Evolutionary conservation across 2,329 filamentous ascomycete species (phyloP).

Genomic region (Rutstroemia sp.): DNA sequence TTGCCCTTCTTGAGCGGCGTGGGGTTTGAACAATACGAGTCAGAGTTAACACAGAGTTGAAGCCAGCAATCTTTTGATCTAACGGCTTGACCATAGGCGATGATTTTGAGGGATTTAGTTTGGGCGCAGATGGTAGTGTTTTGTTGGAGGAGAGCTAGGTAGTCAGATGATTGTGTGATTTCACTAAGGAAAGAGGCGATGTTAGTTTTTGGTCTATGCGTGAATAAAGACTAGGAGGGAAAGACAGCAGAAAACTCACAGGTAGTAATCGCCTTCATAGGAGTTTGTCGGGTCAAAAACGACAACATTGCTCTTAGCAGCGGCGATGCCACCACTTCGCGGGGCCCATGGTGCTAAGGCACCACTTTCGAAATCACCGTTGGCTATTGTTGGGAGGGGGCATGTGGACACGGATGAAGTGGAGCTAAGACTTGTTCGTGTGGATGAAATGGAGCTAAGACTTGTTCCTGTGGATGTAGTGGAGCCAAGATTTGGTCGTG

Average conservation of each 20-base stretch:
- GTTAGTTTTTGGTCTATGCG: neutral
- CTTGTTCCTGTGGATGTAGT: neutral
- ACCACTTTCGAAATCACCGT: conserved; percentile 5
- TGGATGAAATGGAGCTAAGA: neutral
- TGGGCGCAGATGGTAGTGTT: conserved; percentile 2
- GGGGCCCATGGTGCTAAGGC: conserved; percentile 1
- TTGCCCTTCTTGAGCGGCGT: conserved; percentile 3
- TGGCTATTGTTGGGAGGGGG: conserved; percentile 1
- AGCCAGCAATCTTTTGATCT: conserved; percentile 1
- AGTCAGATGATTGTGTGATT: conserved; percentile 2
- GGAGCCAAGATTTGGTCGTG: too few species aligned
- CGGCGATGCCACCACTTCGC: neutral
- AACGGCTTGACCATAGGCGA: conserved; percentile 1
- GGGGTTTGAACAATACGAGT: neutral
- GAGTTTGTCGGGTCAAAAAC: neutral
- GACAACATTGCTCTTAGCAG: conserved; percentile 1
- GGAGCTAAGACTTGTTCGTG: neutral
- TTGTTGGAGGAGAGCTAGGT: conserved; percentile 1
- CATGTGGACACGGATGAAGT: neutral
- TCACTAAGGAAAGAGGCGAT: neutral
- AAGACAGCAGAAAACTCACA: neutral
- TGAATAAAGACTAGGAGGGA: neutral
- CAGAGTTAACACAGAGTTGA: conserved; percentile 5
- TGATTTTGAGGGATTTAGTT: neutral
- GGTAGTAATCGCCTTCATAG: neutral